Percentiles rank a stretch among this genome's conserved stretches.
These are phyloP conservation scores for Henckelia pumila DNA, from an alignment of 257 asterid genomes.

Conservation along the genomic window DNA sequence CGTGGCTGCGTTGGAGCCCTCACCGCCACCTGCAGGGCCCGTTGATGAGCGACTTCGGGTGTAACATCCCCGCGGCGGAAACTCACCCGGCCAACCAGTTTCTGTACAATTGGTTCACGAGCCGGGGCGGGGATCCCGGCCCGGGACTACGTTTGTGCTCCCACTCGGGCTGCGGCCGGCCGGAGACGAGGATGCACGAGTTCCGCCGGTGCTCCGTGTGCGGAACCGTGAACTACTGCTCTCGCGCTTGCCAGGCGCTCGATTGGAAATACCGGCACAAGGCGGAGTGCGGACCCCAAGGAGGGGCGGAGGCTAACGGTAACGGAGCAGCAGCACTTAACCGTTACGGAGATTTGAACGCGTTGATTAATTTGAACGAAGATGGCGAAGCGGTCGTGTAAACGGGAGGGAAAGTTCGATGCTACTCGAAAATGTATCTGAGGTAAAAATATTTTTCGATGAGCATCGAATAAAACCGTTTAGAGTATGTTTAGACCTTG, in stretches of 20 bases:
- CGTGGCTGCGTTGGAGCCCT: constrained; percentile 63
- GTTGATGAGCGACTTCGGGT: constrained; percentile 83
- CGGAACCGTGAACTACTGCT: constrained; percentile 87
- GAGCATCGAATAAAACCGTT: no score
- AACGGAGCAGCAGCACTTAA: no score
- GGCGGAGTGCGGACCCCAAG: constrained; percentile 60
- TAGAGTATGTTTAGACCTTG: no score
- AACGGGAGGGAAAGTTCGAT: no score
- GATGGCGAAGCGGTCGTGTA: background rate
- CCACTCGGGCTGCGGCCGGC: constrained; percentile 84
- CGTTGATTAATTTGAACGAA: constrained; percentile 18
- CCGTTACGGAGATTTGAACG: constrained; percentile 16
- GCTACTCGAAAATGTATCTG: no score
- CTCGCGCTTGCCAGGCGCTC: constrained; percentile 95
- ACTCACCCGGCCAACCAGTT: constrained; percentile 74
- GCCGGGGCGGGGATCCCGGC: constrained; percentile 33
- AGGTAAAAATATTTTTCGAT: no score
- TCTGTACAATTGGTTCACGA: constrained; percentile 66
- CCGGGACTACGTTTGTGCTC: constrained; percentile 74
- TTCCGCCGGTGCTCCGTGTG: constrained; percentile 90
- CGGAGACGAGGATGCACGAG: constrained; percentile 83
- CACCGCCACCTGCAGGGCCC: constrained; percentile 59
- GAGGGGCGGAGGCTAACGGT: constrained; percentile 40
- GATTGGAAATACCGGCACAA: constrained; percentile 96
- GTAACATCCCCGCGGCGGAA: constrained; percentile 79